Evolutionary conservation across 306 rosid genomes (phyloP).

Genomic region (Ceratonia siliqua): DNA sequence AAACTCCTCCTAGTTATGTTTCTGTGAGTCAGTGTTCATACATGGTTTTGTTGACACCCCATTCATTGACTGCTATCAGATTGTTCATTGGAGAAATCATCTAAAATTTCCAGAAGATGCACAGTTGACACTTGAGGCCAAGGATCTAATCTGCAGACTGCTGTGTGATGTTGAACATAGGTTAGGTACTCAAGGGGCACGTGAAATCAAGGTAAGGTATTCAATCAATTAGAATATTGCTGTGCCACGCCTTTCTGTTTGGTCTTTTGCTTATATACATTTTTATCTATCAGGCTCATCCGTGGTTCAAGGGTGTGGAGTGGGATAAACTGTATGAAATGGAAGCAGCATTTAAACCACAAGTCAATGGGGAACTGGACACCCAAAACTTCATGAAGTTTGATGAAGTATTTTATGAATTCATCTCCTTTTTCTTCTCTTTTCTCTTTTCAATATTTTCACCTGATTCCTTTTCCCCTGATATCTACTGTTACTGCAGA

Average conservation of each 20-base stretch:
- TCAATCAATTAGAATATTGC: conserved; percentile 28
- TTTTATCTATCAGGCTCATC: conserved; percentile 80
- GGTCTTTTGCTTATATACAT: conserved; percentile 21
- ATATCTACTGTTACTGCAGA: conserved; percentile 12
- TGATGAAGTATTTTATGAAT: conserved; percentile 71
- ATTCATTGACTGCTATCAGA: conserved; percentile 57
- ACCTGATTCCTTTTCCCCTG: not conserved
- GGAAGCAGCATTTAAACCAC: conserved; percentile 98
- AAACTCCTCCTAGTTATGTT: conserved; percentile 19
- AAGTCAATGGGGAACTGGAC: conserved; percentile 94
- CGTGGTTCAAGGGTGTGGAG: conserved; percentile 81
- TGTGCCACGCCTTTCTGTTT: conserved; percentile 20
- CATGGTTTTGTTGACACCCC: conserved; percentile 32
- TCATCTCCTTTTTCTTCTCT: conserved; percentile 18
- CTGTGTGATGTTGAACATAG: conserved; percentile 94
- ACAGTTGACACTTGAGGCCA: conserved; percentile 77
- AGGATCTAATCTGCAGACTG: conserved; percentile 90
- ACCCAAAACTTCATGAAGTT: conserved; percentile 99
- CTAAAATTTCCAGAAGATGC: conserved; percentile 88
- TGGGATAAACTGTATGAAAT: conserved; percentile 95
- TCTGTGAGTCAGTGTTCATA: conserved; percentile 18
- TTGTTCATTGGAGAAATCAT: conserved; percentile 96
- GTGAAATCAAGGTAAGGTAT: conserved; percentile 72
- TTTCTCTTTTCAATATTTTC: not conserved
- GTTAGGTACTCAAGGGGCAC: conserved; percentile 85